Percentiles rank a stretch among this genome's conserved stretches.
Evolutionary conservation across 768 basidiomycete genomes (phyloP).

Genomic region (Pleurotus giganteus): DNA sequence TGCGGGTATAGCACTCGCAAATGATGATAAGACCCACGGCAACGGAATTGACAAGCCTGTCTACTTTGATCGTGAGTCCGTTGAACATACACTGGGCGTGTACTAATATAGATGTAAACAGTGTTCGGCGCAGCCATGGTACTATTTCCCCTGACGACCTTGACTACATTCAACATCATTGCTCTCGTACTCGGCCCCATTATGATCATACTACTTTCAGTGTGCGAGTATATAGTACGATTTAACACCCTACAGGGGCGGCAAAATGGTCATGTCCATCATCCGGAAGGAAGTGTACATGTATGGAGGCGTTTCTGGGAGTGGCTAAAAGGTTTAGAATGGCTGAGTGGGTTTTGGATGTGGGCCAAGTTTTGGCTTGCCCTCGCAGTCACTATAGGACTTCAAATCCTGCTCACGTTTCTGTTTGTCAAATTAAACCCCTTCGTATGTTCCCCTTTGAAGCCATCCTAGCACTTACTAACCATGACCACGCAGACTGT

Average conservation of each 20-base stretch:
- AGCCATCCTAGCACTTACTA: neutral
- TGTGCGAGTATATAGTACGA: constrained; percentile 6
- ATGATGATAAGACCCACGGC: constrained; percentile 30
- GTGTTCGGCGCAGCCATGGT: constrained; percentile 60
- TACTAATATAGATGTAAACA: constrained; percentile 23
- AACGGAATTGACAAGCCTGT: constrained; percentile 33
- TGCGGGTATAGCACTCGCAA: constrained; percentile 54
- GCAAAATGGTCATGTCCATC: constrained; percentile 16
- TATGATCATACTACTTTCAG: constrained; percentile 42
- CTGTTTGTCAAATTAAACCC: constrained; percentile 57
- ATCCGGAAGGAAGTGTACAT: constrained; percentile 16
- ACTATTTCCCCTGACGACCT: constrained; percentile 46
- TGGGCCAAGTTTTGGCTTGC: constrained; percentile 67
- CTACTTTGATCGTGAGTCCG: constrained; percentile 65
- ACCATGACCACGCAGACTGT: constrained; percentile 42
- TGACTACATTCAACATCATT: constrained; percentile 58
- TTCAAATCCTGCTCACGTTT: constrained; percentile 47
- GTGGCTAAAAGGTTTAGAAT: constrained; percentile 22
- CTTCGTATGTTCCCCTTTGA: constrained; percentile 45
- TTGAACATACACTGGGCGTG: neutral
- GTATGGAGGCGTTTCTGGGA: constrained; percentile 19
- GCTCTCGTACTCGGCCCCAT: constrained; percentile 65
- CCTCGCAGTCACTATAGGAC: constrained; percentile 39
- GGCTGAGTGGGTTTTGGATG: constrained; percentile 35
- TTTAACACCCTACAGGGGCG: constrained; percentile 6